Evolutionary conservation across 345 rosid genomes (phyloP).

Genomic region (Heritiera fomes): DNA sequence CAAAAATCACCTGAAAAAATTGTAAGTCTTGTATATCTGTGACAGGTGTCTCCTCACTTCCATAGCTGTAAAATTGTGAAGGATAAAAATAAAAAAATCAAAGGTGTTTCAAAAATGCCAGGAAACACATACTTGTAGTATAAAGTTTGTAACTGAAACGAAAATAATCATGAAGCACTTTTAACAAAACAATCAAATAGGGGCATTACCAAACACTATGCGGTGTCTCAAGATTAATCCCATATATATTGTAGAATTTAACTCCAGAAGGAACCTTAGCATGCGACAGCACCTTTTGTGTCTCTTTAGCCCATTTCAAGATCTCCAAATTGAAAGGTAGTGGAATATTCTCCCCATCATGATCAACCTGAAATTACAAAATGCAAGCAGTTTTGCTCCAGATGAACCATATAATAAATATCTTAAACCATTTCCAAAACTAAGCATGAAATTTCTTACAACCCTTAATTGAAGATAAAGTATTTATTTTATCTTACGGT

Average conservation of each 20-base stretch:
- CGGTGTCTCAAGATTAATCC: constrained; percentile 80
- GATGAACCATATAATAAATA: constrained; percentile 9
- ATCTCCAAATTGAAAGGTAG: constrained; percentile 85
- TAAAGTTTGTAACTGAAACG: constrained; percentile 9
- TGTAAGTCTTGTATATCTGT: constrained; percentile 54
- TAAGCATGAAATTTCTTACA: not conserved
- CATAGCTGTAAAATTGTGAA: constrained; percentile 66
- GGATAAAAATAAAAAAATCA: constrained; percentile 12
- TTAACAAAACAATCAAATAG: constrained; percentile 8
- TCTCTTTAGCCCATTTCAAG: constrained; percentile 84
- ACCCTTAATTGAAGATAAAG: not conserved
- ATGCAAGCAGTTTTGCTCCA: constrained; percentile 3
- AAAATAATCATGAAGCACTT: constrained; percentile 10
- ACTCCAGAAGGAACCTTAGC: constrained; percentile 85
- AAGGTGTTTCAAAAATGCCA: not conserved
- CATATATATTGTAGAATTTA: constrained; percentile 92
- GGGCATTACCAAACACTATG: constrained; percentile 82
- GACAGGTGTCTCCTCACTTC: constrained; percentile 74
- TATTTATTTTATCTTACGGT: not conserved
- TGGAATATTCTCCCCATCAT: constrained; percentile 60
- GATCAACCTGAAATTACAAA: constrained; percentile 50
- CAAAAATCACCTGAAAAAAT: constrained; percentile 55
- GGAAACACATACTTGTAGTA: not conserved
- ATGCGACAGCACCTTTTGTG: constrained; percentile 43
- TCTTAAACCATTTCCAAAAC: constrained; percentile 1